Base-by-base conservation (phyloP, 345 rosid species). In the Carallia brachiata region DNA sequence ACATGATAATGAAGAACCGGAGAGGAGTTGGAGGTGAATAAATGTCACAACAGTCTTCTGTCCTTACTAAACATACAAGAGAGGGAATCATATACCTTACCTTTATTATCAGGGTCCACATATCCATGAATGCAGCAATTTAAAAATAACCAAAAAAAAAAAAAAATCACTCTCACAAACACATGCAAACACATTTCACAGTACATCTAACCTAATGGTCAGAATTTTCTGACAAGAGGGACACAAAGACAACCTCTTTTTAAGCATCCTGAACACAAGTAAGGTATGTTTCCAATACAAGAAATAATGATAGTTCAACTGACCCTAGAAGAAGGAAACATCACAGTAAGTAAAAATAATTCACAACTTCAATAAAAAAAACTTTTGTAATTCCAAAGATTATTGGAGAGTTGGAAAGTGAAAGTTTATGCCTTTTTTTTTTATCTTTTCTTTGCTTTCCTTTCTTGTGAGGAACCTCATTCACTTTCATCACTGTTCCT, bases 231-330 rank as follows among this genome's bases (percentile, higher is more conserved):
- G 32, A 13, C 57, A n/a, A 54, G 9, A 6, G 57, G 31, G 9
- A 47, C 47, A 27, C 39, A 72, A 77, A 69, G 68, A 61, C 28
- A 71, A 60, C 36, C 63, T 40, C 60, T 65, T 69, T 68, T 18
- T 19, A 67, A 54, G 72, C 44, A 75, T 60, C 53, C 63, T 61
- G 30, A 52, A 52, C 27, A 52, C 66, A 80, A 73, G 78, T 54
- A 75, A 78, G 82, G 82, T 65, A 78, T 75, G 82, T 78, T 80
- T 80, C 71, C 82, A 68, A 73, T 68, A 62, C 82, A 80, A 73
- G 77, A 78, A 78, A 80, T 80, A 65, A 83, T 83, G 80, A 75
- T 80, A 62, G 62, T 68, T 47, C 73, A 66, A 61, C 67, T 56
- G 73, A 67, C 78, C 75, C 72, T 27, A 62, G 34, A 54, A 62